These are phyloP conservation scores for Scenedesmus sp. DNA, from an alignment of 163 green algal genomes.

Conservation along the genomic window DNA sequence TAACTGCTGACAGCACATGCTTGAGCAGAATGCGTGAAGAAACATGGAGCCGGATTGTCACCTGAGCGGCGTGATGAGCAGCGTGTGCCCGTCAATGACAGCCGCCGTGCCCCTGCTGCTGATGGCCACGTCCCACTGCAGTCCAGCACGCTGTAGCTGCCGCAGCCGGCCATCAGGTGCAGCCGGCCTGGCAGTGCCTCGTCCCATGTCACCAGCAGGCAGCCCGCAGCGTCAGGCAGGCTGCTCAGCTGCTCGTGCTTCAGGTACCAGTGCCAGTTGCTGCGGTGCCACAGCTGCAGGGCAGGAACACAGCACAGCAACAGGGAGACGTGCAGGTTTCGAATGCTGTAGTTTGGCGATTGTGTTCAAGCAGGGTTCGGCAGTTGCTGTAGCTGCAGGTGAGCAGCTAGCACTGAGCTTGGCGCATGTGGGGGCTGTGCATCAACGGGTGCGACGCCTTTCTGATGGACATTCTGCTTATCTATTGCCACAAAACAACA, in stretches of 20 bases:
- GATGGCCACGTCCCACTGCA: conserved; percentile 58
- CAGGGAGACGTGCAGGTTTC: no score
- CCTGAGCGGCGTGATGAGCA: conserved; percentile 89
- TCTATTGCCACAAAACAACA: no score
- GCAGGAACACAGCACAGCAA: not conserved
- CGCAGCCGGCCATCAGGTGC: conserved; percentile 60
- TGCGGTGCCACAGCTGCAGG: conserved; percentile 91
- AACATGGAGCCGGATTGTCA: no score
- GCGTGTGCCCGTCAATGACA: conserved; percentile 85
- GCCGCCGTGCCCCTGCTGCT: conserved; percentile 80
- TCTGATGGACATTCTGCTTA: no score
- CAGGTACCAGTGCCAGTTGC: conserved; percentile 97
- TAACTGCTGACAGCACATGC: not conserved
- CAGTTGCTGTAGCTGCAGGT: no score
- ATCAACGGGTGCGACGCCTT: no score
- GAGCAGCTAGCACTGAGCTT: no score
- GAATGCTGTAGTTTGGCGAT: no score
- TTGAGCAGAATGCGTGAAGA: no score
- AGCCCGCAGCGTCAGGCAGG: not conserved
- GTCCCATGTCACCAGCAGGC: conserved; percentile 64
- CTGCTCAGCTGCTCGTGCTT: conserved; percentile 78
- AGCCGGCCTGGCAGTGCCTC: conserved; percentile 62
- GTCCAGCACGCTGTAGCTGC: conserved; percentile 1
- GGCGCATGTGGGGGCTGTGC: no score
- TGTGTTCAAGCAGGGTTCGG: no score